phyloP scores from a whole-genome alignment of 768 basidiomycete genomes.

The Leccinum boreale region DNA sequence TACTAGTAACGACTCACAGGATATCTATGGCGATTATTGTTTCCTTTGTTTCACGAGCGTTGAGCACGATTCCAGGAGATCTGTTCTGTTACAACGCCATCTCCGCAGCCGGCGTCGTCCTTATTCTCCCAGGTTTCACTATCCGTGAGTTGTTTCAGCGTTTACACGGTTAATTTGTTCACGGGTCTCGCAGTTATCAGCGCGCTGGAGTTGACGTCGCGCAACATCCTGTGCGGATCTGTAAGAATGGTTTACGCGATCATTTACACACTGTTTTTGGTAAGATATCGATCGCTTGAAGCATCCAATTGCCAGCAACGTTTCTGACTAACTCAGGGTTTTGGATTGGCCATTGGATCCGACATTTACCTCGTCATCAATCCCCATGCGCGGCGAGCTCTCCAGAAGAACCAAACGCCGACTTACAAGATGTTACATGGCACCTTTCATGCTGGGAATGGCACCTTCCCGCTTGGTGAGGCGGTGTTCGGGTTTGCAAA shows the following conservation, averaged over 20 bases:
- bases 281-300: slow-evolving; percentile 26
- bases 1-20: slow-evolving; percentile 37
- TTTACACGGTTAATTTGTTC: neutral
- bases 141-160: slow-evolving; percentile 50
- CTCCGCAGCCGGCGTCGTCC: slow-evolving; percentile 86
- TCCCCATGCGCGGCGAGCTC: slow-evolving; percentile 44
- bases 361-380: slow-evolving; percentile 77
- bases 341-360: slow-evolving; percentile 80
- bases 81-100: slow-evolving; percentile 89
- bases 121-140: slow-evolving; percentile 86
- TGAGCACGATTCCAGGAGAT: slow-evolving; percentile 71
- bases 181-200: slow-evolving; percentile 53
- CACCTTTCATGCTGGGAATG: slow-evolving; percentile 47
- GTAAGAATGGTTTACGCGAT: slow-evolving; percentile 84
- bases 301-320: neutral
- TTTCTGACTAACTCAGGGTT: slow-evolving; percentile 50
- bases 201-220: slow-evolving; percentile 77
- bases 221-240: slow-evolving; percentile 76
- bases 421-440: slow-evolving; percentile 53
- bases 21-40: slow-evolving; percentile 84
- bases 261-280: slow-evolving; percentile 81
- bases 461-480: slow-evolving; percentile 37
- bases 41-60: slow-evolving; percentile 74
- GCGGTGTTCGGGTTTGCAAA: slow-evolving; percentile 49
- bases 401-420: slow-evolving; percentile 30